These are phyloP conservation scores for Wickerhamiella parazyma DNA, from an alignment of 805 yeast species.

Conservation along the genomic window DNA sequence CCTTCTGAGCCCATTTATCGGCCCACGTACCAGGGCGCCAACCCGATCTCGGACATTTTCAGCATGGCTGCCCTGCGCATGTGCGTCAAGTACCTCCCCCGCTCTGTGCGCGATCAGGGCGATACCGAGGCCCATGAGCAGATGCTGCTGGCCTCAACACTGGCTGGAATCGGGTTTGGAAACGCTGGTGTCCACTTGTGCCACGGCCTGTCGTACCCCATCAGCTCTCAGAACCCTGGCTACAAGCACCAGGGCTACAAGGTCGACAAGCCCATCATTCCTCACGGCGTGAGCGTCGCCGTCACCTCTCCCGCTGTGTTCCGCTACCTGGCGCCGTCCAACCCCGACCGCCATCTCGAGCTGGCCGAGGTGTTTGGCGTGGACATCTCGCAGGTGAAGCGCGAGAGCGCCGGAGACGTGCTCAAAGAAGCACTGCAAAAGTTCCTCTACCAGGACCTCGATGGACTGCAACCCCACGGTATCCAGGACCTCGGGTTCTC, in stretches of 20 bases:
- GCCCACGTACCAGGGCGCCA: conserved; percentile 33
- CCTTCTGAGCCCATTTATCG: conserved; percentile 28
- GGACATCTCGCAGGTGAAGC: conserved; percentile 25
- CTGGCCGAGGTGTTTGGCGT: conserved; percentile 28
- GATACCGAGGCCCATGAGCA: conserved; percentile 32
- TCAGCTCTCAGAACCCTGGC: conserved; percentile 27
- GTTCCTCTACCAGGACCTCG: conserved; percentile 25
- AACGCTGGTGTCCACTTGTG: conserved; percentile 34
- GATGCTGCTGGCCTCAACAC: conserved; percentile 33
- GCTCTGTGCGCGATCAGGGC: conserved; percentile 29
- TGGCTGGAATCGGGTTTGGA: conserved; percentile 35
- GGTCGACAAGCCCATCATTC: conserved; percentile 31
- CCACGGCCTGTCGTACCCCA: conserved; percentile 31
- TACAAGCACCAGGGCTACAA: conserved; percentile 28
- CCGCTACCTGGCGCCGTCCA: conserved; percentile 28
- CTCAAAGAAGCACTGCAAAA: conserved; percentile 26
- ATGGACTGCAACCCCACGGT: conserved; percentile 28
- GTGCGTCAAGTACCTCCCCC: conserved; percentile 30
- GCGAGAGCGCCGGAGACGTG: conserved; percentile 29
- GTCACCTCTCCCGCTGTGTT: conserved; percentile 34
- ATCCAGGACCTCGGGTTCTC: conserved; percentile 26
- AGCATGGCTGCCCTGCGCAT: conserved; percentile 31
- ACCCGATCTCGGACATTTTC: conserved; percentile 34
- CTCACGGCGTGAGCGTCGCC: conserved; percentile 35
- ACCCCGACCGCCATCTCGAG: conserved; percentile 29